Evolutionary conservation across 1,284 basidiomycete species (phyloP), one percentile per base, ranked within the genome.

Genomic region (Amylostereum chailletii): DNA sequence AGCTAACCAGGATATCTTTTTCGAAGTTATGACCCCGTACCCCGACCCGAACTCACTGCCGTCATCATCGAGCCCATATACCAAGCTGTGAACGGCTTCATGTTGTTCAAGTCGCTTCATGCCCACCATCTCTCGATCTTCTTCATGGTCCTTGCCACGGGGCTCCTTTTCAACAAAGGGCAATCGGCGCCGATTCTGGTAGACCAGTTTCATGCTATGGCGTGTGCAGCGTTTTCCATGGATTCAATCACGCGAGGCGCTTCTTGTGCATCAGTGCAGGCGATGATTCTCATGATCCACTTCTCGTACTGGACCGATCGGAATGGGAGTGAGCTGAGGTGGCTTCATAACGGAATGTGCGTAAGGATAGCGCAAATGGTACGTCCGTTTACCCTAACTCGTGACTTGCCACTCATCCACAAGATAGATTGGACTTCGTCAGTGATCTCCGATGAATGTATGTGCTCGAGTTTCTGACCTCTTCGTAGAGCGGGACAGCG

Each of bases 341-440:
- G 75, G 76, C 49, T 77, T 8, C 51, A 77, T 29, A 68, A 62
- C 31, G 76, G 76, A 1, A 52, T 79, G 1, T 67, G 66, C 46
- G 65, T 60, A 4, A 65, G 72, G 42, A 49, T 77, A 37, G 67
- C 69, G 11, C 71, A 73, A 50, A 69, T 66, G 49, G 76, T 78
- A 51, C 55, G 75, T 62, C 34, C 39, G 36, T 44, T 34, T 47
- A 4, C 39, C 42, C 44, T 38, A 30, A 30, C 33, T 50, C 31
- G 19, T 41, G 19, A 42, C 39, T 31, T 37, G 19, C 36, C 27
- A 36, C 33, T 34, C 34, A 53, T 32, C 9, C 19, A n/a, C 27
- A 34, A 29, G 5, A 38, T 49, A 77, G 76, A 68, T 77, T 60
- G 76, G 75, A 31, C 64, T 78, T 45, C 75, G 76, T 77, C 57